Conservation (phyloP, 1,139 yeast genomes). For the Hyphopichia wangnamkhiaoensis region DNA sequence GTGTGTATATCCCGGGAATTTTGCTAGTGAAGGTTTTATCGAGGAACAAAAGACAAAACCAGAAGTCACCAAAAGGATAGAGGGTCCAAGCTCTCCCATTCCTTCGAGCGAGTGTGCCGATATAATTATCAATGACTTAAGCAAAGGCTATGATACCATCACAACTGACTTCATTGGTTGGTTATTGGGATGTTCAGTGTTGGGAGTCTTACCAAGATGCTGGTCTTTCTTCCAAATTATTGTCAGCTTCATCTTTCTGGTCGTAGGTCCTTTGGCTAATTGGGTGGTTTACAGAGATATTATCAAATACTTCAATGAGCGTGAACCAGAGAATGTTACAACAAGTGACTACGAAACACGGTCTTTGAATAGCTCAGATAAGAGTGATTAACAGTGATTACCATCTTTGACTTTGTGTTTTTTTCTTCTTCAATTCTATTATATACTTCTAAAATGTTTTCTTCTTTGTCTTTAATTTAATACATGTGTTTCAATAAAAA, state of each 20-base stretch:
- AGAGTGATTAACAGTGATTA: neutral
- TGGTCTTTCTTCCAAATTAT: constrained; percentile 57
- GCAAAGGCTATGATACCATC: constrained; percentile 69
- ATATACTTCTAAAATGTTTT: too few species aligned
- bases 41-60: constrained; percentile 88
- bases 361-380: neutral
- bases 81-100: constrained; percentile 80
- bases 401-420: too few species aligned
- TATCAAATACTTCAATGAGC: constrained; percentile 40
- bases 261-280: constrained; percentile 67
- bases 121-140: constrained; percentile 56
- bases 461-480: too few species aligned
- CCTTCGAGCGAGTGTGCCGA: constrained; percentile 67
- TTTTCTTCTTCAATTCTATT: too few species aligned
- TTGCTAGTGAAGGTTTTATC: constrained; percentile 81
- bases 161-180: constrained; percentile 88
- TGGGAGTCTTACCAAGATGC: constrained; percentile 72
- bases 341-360: neutral
- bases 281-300: constrained; percentile 59
- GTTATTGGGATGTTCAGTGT: constrained; percentile 65
- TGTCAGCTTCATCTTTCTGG: constrained; percentile 48
- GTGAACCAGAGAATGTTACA: neutral
- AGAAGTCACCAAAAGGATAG: constrained; percentile 73
- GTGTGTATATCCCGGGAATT: constrained; percentile 83
- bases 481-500: too few species aligned